Base-by-base conservation (phyloP, 768 basidiomycete species). In the Asterophora lycoperdoides region DNA sequence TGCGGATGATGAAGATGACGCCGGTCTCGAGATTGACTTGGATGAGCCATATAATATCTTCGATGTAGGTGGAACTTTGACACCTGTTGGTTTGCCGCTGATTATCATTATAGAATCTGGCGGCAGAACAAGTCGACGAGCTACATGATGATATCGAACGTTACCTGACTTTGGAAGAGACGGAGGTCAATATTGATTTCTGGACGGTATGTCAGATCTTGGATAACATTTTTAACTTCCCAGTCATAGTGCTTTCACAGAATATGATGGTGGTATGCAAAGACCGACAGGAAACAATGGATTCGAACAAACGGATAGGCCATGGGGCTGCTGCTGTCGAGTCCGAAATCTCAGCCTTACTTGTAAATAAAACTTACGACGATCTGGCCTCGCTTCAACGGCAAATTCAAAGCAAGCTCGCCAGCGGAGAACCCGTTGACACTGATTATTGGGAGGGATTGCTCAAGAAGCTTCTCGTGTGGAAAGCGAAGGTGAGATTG, bases 21-120 rank as follows among this genome's bases (percentile, higher is more conserved):
- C 86, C 38, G 93, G 92, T 20, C 76, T 99, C 43, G 96, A 99
- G 67, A 96, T 98, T 60, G 96, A 99, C 64, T 77, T 98, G 38
- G 96, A 99, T 56, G 96, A 99, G 62, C 96, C 96, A 1, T 99
- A 98, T 71, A 90, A 89, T 58, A 98, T 99, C 56, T 86, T 98
- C 55, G 92, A 96, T 55, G 94, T 93, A 64, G 53, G 88, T 73
- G 14, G 5, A 41, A 15, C 23, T 7, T 5, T 14, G 26, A 41
- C n/a, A 26, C 19, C 42, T 26, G 36, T 46, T 17, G 23, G 8
- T 11, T 44, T 51, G 34, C 53, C 54, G 14, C 54, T 63, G 17
- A 63, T 38, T 48, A 40, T 41, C 8, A 20, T 51, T 37, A 13
- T 53, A 93, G 91, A 97, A 85, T 64, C 76, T 99, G 23, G 84